Evolutionary conservation across 2,329 filamentous ascomycete genomes (phyloP).

Genomic region (Ceratocystis cubensis): DNA sequence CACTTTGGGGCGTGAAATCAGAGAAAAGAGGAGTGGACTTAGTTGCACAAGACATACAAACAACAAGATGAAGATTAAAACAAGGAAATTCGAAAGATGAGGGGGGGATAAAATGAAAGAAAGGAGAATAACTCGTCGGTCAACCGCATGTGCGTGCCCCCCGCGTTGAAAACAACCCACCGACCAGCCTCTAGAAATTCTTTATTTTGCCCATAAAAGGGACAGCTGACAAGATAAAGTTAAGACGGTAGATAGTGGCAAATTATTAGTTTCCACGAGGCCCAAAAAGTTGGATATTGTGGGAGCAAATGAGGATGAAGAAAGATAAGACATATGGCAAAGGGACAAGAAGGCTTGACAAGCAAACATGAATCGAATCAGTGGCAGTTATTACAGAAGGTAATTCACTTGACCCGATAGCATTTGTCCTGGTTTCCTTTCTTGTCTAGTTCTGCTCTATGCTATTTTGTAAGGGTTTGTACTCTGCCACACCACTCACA

Average conservation of each 20-base stretch:
- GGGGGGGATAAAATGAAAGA: not conserved
- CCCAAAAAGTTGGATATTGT: not conserved
- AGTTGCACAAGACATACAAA: slow-evolving; percentile 9
- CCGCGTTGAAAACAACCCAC: not conserved
- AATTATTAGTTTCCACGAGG: not conserved
- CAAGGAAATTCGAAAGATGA: not conserved
- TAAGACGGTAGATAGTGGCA: not conserved
- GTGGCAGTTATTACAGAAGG: too few relatives aligned
- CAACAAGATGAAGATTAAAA: slow-evolving; percentile 3
- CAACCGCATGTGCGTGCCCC: not conserved
- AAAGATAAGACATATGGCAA: slow-evolving; percentile 8
- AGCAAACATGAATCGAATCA: not conserved
- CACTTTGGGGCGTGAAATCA: slow-evolving; percentile 1
- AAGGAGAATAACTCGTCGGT: not conserved
- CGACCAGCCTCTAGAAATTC: not conserved
- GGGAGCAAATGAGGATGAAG: not conserved
- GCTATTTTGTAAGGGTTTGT: not conserved
- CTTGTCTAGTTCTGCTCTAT: not conserved
- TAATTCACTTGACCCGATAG: not conserved
- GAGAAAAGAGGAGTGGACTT: slow-evolving; percentile 2
- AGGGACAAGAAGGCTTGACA: not conserved
- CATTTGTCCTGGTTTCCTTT: not conserved
- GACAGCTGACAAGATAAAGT: not conserved
- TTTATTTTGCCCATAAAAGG: not conserved
- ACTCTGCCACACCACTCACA: not conserved